Percentiles rank a stretch among this genome's conserved stretches.
Evolutionary conservation across 75 land plant species (phyloP).

Genomic region (Cunninghamia lanceolata): DNA sequence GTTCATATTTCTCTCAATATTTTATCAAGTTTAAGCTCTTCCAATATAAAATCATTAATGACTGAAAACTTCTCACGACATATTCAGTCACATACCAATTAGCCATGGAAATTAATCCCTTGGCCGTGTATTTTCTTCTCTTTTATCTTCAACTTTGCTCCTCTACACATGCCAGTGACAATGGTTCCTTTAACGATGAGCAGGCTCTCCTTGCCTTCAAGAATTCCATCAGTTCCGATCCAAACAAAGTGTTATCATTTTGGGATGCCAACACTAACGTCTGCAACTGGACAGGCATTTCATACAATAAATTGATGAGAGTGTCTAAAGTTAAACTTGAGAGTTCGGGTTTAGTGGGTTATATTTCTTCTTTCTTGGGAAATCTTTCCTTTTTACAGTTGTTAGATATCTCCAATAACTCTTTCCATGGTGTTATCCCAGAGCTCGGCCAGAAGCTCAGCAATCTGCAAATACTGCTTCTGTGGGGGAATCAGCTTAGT

Average conservation of each 20-base stretch:
- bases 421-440: constrained; percentile 42
- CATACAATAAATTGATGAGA: constrained; percentile 22
- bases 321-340: constrained; percentile 30
- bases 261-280: constrained; percentile 32
- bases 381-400: constrained; percentile 33
- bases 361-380: constrained; percentile 34
- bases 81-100: too few relatives aligned
- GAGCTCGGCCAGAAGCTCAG: constrained; percentile 26
- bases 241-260: constrained; percentile 21
- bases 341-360: constrained; percentile 19
- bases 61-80: too few relatives aligned
- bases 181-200: neutral
- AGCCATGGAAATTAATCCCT: too few relatives aligned
- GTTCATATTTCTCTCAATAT: too few relatives aligned
- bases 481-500: neutral
- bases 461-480: constrained; percentile 17
- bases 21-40: too few relatives aligned
- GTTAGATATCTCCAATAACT: constrained; percentile 30
- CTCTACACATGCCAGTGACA: too few relatives aligned
- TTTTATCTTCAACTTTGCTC: too few relatives aligned
- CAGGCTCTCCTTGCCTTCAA: constrained; percentile 33
- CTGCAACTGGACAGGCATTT: constrained; percentile 36
- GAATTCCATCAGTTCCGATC: constrained; percentile 21
- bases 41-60: too few relatives aligned
- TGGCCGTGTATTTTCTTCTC: too few relatives aligned